These are phyloP conservation scores for Chaetomiaceae sp. DNA, from an alignment of 2,329 filamentous ascomycete species.

Conservation along the genomic window DNA sequence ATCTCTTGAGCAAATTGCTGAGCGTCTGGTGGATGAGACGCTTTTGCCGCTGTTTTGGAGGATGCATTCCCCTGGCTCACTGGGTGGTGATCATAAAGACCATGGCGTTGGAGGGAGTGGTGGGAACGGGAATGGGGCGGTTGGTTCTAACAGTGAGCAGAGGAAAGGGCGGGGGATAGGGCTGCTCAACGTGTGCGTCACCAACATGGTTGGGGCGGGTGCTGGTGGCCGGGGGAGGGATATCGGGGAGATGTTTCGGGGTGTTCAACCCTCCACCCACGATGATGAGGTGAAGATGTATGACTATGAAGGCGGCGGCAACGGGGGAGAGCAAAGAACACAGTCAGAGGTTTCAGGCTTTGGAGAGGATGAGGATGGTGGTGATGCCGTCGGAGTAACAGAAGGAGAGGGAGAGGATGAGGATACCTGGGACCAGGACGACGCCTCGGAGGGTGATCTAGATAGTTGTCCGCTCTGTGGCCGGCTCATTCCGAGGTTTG, in stretches of 20 bases:
- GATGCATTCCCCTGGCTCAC: constrained; percentile 49
- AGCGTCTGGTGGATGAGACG: constrained; percentile 64
- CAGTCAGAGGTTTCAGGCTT: neutral
- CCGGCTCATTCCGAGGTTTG: constrained; percentile 29
- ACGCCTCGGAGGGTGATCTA: constrained; percentile 6
- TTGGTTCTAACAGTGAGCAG: no score
- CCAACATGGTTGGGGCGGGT: constrained; percentile 68
- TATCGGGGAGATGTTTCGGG: constrained; percentile 74
- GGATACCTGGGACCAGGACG: constrained; percentile 1
- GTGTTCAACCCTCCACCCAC: neutral
- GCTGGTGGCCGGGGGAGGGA: constrained; percentile 54
- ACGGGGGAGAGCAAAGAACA: constrained; percentile 16
- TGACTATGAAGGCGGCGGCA: neutral
- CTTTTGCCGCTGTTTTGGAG: constrained; percentile 69
- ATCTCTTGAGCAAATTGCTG: constrained; percentile 52
- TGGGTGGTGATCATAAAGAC: no score
- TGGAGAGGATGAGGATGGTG: neutral
- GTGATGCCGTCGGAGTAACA: no score
- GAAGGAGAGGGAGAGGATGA: neutral
- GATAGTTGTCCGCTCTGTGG: constrained; percentile 27
- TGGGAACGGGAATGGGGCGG: no score
- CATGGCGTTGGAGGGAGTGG: no score
- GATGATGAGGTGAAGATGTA: neutral
- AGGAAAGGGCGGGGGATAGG: constrained; percentile 64
- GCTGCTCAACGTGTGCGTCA: constrained; percentile 80